Evolutionary conservation across 2,329 filamentous ascomycete genomes (phyloP).

Genomic region (Chrysoporthe cubensis): DNA sequence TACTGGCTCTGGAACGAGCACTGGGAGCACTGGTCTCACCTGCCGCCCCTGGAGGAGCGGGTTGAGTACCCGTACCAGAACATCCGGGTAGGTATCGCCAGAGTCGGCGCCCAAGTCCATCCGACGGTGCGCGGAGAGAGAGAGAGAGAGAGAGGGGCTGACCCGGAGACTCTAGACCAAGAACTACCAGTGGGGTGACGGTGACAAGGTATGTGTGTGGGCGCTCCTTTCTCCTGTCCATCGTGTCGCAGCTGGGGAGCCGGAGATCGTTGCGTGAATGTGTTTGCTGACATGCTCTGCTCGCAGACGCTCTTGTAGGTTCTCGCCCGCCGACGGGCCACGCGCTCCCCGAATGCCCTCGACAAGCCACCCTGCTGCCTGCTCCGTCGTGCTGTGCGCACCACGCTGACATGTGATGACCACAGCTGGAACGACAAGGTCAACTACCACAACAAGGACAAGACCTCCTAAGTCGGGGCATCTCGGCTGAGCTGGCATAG

Average conservation of each 20-base stretch:
- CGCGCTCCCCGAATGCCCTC: no score
- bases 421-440: conserved; percentile 88
- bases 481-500: no score
- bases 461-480: conserved; percentile 50
- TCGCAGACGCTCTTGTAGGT: conserved; percentile 23
- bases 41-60: conserved; percentile 86
- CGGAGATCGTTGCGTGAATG: background rate
- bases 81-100: conserved; percentile 63
- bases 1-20: conserved; percentile 93
- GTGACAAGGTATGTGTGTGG: conserved; percentile 70
- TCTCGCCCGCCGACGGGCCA: background rate
- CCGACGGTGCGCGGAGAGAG: background rate
- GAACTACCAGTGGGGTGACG: conserved; percentile 94
- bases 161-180: conserved; percentile 54
- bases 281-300: background rate
- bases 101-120: background rate
- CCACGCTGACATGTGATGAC: background rate
- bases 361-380: no score
- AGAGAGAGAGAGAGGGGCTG: background rate
- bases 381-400: background rate
- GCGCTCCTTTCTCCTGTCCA: background rate
- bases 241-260: no score
- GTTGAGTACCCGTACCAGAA: conserved; percentile 97
- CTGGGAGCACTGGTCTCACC: conserved; percentile 92
- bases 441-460: conserved; percentile 97